Evolutionary conservation across 208 protist genomes (phyloP).

Genomic region (Acanthamoeba lugdunensis): DNA sequence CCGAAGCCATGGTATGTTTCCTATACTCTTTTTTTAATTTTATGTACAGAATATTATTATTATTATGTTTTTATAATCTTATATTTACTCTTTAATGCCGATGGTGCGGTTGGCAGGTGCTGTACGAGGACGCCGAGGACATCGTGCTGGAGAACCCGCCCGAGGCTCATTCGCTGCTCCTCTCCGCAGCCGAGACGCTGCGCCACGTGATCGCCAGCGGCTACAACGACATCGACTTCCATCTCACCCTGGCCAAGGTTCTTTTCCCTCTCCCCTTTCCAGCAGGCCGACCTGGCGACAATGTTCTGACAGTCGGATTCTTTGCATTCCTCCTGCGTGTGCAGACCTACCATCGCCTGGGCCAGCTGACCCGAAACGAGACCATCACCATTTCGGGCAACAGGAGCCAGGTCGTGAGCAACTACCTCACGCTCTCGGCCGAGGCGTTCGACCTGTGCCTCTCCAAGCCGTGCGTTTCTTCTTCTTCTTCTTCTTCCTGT

Average conservation of each 20-base stretch:
- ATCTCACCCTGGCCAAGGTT: constrained; percentile 36
- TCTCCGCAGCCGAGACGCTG: constrained; percentile 14
- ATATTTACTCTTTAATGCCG: no score
- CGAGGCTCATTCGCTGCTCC: constrained; percentile 53
- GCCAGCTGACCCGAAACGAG: background rate
- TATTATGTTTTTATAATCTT: no score
- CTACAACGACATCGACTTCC: constrained; percentile 33
- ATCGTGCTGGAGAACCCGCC: constrained; percentile 43
- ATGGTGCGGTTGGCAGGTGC: background rate
- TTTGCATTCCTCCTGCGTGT: background rate
- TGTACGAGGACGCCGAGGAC: constrained; percentile 64
- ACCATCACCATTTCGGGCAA: background rate
- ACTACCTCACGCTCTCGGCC: background rate
- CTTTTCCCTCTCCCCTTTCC: background rate
- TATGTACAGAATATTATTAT: no score
- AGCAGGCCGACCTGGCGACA: no score
- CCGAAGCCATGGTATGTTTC: constrained; percentile 39
- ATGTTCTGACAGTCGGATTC: no score
- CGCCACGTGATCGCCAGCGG: constrained; percentile 27
- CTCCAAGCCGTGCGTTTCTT: background rate
- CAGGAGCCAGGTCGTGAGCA: background rate
- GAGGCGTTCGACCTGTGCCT: constrained; percentile 31
- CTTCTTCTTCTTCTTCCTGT: background rate
- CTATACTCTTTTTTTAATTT: no score
- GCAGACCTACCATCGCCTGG: constrained; percentile 29